These are phyloP conservation scores for Plenodomus lindquistii DNA, from an alignment of 2,329 filamentous ascomycete genomes.

Conservation along the genomic window DNA sequence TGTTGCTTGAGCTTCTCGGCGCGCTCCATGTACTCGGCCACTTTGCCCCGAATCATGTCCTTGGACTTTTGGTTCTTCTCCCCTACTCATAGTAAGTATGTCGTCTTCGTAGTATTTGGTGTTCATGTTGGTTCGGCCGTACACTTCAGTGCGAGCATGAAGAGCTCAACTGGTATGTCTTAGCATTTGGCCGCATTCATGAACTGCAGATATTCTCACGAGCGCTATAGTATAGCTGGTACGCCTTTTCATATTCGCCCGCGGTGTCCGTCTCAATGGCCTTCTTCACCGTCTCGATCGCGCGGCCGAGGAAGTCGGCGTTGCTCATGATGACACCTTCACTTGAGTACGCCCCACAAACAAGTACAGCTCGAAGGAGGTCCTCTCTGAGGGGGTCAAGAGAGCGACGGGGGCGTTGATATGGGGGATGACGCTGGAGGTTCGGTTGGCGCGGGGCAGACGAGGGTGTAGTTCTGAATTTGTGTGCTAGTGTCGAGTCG, in stretches of 20 bases:
- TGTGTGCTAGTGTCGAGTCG: background rate
- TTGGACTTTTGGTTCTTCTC: conserved; percentile 98
- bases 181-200: conserved; percentile 4
- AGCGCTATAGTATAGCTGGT: conserved; percentile 92
- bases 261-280: conserved; percentile 96
- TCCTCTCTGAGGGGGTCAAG: conserved; percentile 6
- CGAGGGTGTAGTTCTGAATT: no score
- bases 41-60: conserved; percentile 95
- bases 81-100: conserved; percentile 48
- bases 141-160: conserved; percentile 98
- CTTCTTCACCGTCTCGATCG: conserved; percentile 95
- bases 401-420: conserved; percentile 6
- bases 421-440: conserved; percentile 13
- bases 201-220: conserved; percentile 29
- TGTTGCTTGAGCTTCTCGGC: conserved; percentile 97
- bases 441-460: conserved; percentile 16
- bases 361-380: background rate
- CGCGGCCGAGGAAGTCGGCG: conserved; percentile 94
- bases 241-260: conserved; percentile 95
- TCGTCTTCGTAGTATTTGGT: conserved; percentile 4
- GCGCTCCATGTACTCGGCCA: conserved; percentile 96
- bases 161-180: conserved; percentile 72
- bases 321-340: conserved; percentile 72
- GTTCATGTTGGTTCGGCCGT: conserved; percentile 9
- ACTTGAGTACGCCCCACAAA: conserved; percentile 5